A percentile compares a stretch with the other conserved stretches of the same genome.
Conservation (phyloP, 139 green algal genomes). For the Diplosphaera chodatii region DNA sequence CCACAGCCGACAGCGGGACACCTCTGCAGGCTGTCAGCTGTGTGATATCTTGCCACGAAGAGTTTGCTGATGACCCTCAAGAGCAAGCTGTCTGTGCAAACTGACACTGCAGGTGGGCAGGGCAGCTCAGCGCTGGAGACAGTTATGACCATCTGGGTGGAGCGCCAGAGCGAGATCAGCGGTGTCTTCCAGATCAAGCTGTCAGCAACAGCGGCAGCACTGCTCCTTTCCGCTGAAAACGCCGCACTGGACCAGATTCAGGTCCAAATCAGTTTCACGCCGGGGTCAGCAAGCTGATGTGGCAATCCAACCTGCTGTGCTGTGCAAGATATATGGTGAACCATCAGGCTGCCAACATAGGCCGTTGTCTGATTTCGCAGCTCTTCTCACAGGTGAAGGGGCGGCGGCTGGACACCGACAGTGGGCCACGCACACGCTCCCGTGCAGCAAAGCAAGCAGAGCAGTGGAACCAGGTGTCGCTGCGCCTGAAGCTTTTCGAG, state of each 20-base stretch:
- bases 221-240: slow-evolving; percentile 33
- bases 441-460: slow-evolving; percentile 23
- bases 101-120: slow-evolving; percentile 4
- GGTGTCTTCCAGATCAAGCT: slow-evolving; percentile 58
- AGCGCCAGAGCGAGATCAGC: slow-evolving; percentile 49
- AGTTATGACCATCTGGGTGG: slow-evolving; percentile 44
- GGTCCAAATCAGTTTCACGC: neutral
- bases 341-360: too few relatives aligned
- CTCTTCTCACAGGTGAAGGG: slow-evolving; percentile 40
- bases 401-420: slow-evolving; percentile 37
- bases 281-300: too few relatives aligned
- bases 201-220: slow-evolving; percentile 41
- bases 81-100: too few relatives aligned
- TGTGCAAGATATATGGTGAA: too few relatives aligned
- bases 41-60: too few relatives aligned
- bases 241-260: slow-evolving; percentile 29
- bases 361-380: too few relatives aligned
- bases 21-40: too few relatives aligned
- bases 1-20: too few relatives aligned
- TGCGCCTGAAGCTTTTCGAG: slow-evolving; percentile 35
- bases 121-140: slow-evolving; percentile 23
- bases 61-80: too few relatives aligned
- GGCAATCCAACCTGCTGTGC: neutral
- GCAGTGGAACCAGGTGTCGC: slow-evolving; percentile 36
- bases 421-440: slow-evolving; percentile 42